Base-by-base conservation (phyloP, 208 protist genomes). In the Spongospora subterranea region DNA sequence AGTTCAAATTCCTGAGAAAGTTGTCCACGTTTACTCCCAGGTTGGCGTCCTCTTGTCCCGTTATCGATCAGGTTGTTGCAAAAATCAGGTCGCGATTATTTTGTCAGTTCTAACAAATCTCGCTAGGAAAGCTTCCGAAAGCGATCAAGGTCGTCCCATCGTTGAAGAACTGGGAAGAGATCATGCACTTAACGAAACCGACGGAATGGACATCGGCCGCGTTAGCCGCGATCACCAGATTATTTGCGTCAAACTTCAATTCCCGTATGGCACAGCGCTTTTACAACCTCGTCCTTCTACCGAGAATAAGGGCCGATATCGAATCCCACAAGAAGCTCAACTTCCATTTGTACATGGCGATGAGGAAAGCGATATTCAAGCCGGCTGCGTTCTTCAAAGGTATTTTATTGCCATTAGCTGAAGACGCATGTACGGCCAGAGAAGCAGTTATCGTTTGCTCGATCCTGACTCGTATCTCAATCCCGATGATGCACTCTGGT, bases 311-410 rank as follows among this genome's bases (percentile, higher is more conserved):
- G 32, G 90, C 97, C 35, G 94, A 97, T 89, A 96, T 97, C 89
- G 88, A 94, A 20, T 89, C 93, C 39, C 89, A 88, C 45, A 96
- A 96, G 82, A 95, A 95, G 91, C 97, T 99, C 88, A 99, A 99
- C 95, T 98, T 97, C 39, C 98, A 99, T 88, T 93, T 99, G 32
- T 99, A 99, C 95, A 96, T 97, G 95, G 96, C 98, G 0, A 95
- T 99, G 43, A 96, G 97, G 88, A 99, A 99, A 95, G 95, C 97
- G 6, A 94, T 99, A 24, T 99, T 97, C 94, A 99, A 99, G 95
- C 98, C 98, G 0, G 95, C 97, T 0, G 98, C 98, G 32, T 99
- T 99, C 93, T 99, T 98, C 95, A 99, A 99, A 91, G 99, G 98
- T 6, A 97, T 99, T 82, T 91, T 99, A 41, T 94, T 99, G 20